Evolutionary conservation across 441 rosid species (phyloP).

Genomic region (Populus tomentosa): DNA sequence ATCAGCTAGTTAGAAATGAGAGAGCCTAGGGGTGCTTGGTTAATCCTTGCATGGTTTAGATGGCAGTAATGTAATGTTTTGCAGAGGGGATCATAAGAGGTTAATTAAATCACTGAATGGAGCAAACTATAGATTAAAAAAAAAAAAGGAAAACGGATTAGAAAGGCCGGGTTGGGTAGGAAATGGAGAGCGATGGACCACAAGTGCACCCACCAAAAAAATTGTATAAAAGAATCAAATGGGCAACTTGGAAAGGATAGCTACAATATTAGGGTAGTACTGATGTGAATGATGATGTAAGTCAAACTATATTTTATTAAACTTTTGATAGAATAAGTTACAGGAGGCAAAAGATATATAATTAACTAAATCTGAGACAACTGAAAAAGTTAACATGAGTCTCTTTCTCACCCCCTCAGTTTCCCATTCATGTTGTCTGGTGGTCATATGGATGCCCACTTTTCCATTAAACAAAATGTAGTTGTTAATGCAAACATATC

Average conservation of each 20-base stretch:
- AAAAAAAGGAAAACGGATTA: neutral
- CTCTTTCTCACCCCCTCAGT: neutral
- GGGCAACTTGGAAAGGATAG: neutral
- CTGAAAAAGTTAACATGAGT: neutral
- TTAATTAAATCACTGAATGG: neutral
- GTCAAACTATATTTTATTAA: neutral
- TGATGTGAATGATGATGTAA: slow-evolving; percentile 2
- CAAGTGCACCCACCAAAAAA: neutral
- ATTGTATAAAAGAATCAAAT: neutral
- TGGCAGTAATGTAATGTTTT: neutral
- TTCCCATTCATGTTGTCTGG: neutral
- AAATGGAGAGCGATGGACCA: neutral
- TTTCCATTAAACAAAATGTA: neutral
- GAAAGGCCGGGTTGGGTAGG: neutral
- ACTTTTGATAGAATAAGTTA: neutral
- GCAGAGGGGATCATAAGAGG: neutral
- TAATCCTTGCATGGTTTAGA: neutral
- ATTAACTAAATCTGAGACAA: neutral
- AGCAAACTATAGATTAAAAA: neutral
- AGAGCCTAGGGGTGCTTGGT: neutral
- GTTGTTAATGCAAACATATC: neutral
- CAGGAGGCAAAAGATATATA: neutral
- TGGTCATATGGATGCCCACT: neutral
- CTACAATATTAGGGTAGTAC: neutral
- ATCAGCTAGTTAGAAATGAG: neutral